These are phyloP conservation scores for Gracilaria gracilis DNA, from an alignment of 23 red algal species.

Conservation along the genomic window DNA sequence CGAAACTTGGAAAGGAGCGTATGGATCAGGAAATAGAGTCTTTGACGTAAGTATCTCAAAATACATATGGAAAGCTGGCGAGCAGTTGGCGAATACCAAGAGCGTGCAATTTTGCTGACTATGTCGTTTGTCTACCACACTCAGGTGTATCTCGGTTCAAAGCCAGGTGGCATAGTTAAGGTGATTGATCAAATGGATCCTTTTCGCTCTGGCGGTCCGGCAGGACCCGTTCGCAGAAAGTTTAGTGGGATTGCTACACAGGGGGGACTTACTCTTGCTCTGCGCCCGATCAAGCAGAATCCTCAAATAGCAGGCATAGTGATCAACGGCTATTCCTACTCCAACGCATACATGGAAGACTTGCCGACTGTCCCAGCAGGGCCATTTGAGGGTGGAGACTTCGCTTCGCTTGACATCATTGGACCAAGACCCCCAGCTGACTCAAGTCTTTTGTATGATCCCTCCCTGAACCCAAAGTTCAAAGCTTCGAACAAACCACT, in stretches of 20 bases:
- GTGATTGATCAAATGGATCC: conserved; percentile 57
- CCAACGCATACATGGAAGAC: conserved; percentile 44
- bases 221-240: conserved; percentile 58
- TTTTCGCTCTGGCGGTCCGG: conserved; percentile 63
- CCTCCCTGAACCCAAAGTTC: conserved; percentile 73
- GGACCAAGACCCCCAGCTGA: conserved; percentile 39
- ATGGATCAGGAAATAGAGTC: conserved; percentile 57
- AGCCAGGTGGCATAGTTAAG: conserved; percentile 60
- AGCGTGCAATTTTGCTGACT: neutral
- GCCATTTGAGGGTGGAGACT: conserved; percentile 31
- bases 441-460: conserved; percentile 60
- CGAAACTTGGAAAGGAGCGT: conserved; percentile 83
- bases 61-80: neutral
- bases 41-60: conserved; percentile 66
- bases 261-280: conserved; percentile 62
- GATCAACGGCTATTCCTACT: conserved; percentile 66
- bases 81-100: neutral
- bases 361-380: conserved; percentile 51
- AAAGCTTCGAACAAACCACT: conserved; percentile 8
- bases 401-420: conserved; percentile 40
- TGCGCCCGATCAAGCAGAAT: conserved; percentile 80
- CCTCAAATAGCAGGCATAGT: conserved; percentile 80
- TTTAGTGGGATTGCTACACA: conserved; percentile 63
- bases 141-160: conserved; percentile 78
- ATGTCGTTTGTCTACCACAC: neutral